Conservation (phyloP, 805 yeast genomes). For the Barnettozyma californica region DNA sequence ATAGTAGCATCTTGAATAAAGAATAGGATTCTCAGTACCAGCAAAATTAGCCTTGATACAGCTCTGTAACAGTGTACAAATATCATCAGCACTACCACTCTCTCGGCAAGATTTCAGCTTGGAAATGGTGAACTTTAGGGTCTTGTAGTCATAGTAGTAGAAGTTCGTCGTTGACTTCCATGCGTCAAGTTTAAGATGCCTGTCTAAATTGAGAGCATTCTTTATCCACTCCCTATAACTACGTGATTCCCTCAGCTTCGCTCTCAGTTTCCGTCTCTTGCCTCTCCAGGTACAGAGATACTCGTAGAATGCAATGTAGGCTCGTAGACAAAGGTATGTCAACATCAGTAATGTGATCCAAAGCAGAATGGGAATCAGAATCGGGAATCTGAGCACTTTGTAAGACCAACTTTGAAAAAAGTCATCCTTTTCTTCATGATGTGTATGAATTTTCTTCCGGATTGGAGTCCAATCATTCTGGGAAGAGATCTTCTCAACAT, state of each 20-base stretch:
- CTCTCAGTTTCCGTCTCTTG: conserved; percentile 43
- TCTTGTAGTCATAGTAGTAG: conserved; percentile 63
- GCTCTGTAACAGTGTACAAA: conserved; percentile 53
- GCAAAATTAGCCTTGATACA: conserved; percentile 73
- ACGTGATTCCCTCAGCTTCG: conserved; percentile 41
- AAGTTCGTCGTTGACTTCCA: conserved; percentile 62
- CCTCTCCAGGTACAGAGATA: conserved; percentile 57
- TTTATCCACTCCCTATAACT: conserved; percentile 58
- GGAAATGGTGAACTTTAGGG: conserved; percentile 43
- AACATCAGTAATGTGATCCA: conserved; percentile 52
- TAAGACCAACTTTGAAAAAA: conserved; percentile 36
- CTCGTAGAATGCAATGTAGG: conserved; percentile 61
- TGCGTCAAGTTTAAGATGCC: conserved; percentile 48
- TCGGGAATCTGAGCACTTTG: conserved; percentile 59
- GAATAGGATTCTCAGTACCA: conserved; percentile 65
- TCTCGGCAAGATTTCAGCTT: conserved; percentile 31
- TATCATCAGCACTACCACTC: conserved; percentile 32
- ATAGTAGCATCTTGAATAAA: conserved; percentile 69
- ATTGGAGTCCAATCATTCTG: conserved; percentile 45
- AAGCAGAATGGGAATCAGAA: conserved; percentile 42
- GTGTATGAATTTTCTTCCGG: conserved; percentile 18
- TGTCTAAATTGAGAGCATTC: conserved; percentile 54
- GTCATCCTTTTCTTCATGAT: conserved; percentile 19
- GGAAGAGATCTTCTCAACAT: conserved; percentile 34
- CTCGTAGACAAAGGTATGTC: conserved; percentile 47